Evolutionary conservation across 495 filamentous ascomycete species (phyloP).

Genomic region (Lophiotrema nucula): DNA sequence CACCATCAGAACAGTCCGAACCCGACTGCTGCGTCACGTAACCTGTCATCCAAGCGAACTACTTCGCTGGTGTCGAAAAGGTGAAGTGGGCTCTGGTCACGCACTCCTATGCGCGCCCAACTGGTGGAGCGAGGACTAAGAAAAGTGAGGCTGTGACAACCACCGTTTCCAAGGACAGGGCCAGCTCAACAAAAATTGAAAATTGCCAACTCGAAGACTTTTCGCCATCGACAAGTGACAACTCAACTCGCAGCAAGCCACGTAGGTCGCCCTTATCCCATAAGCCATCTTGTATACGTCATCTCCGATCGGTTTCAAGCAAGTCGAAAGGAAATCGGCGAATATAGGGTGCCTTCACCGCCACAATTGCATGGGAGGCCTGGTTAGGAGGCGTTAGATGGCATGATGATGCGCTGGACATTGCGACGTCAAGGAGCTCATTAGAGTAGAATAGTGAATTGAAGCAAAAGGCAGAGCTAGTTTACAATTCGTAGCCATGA

Average conservation of each 20-base stretch:
- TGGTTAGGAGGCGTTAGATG: not conserved
- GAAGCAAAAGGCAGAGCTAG: not conserved
- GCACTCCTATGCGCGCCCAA: slow-evolving; percentile 4
- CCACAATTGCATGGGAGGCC: slow-evolving; percentile 18
- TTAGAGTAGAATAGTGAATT: slow-evolving; percentile 10
- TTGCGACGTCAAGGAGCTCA: not conserved
- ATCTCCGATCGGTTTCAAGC: slow-evolving; percentile 3
- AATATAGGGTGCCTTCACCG: slow-evolving; percentile 5
- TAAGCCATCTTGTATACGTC: slow-evolving; percentile 3
- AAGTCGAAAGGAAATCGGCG: not conserved
- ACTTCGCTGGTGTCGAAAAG: not conserved
- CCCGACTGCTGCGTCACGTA: not conserved
- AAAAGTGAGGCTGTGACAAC: slow-evolving; percentile 17
- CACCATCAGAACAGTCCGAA: no score
- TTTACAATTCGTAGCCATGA: slow-evolving; percentile 24
- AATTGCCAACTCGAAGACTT: not conserved
- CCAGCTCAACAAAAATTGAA: not conserved
- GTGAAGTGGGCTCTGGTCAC: not conserved
- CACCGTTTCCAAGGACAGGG: not conserved
- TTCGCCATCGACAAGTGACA: slow-evolving; percentile 6
- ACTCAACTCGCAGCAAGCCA: slow-evolving; percentile 24
- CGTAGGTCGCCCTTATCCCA: not conserved
- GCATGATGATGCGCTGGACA: not conserved
- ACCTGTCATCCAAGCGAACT: not conserved
- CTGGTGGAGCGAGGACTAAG: not conserved